Evolutionary conservation across 192 early-diverging fungal genomes (phyloP).

Genomic region (Ambispora gerdemannii): DNA sequence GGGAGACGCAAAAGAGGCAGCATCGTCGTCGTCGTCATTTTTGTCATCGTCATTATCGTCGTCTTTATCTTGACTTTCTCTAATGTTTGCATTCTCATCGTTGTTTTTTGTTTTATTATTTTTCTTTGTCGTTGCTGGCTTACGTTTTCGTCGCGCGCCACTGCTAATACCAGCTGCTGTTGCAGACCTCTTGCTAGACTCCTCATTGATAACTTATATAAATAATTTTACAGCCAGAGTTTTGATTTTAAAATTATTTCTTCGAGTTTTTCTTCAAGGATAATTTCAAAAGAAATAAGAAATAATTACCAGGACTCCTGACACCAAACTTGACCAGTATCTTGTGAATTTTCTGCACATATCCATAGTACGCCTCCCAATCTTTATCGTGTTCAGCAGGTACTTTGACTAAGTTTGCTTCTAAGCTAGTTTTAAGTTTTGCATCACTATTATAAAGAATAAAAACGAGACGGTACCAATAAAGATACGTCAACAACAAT

Average conservation of each 20-base stretch:
- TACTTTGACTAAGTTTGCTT: constrained; percentile 23
- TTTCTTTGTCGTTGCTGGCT: too few species aligned
- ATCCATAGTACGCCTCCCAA: constrained; percentile 45
- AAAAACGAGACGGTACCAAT: too few species aligned
- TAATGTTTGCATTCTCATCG: neutral
- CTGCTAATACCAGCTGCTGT: constrained; percentile 6
- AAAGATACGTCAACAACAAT: too few species aligned
- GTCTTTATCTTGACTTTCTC: neutral
- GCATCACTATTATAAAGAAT: constrained; percentile 37
- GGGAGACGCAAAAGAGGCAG: neutral
- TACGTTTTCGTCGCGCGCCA: too few species aligned
- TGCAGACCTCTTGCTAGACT: neutral
- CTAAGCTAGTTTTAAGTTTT: constrained; percentile 35
- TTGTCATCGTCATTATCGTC: neutral
- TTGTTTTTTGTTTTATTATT: neutral
- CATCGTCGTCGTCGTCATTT: neutral
- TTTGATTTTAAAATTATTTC: too few species aligned
- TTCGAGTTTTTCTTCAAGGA: too few species aligned
- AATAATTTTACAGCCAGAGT: too few species aligned
- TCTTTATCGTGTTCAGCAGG: constrained; percentile 29
- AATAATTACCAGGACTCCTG: neutral
- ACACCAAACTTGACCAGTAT: constrained; percentile 38
- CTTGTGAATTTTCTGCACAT: constrained; percentile 44
- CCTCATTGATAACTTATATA: too few species aligned
- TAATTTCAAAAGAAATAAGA: neutral